A percentile compares a stretch with the other conserved stretches of the same genome.
phyloP scores from a whole-genome alignment of 495 filamentous ascomycete genomes.

The Aspergillus avenaceus region DNA sequence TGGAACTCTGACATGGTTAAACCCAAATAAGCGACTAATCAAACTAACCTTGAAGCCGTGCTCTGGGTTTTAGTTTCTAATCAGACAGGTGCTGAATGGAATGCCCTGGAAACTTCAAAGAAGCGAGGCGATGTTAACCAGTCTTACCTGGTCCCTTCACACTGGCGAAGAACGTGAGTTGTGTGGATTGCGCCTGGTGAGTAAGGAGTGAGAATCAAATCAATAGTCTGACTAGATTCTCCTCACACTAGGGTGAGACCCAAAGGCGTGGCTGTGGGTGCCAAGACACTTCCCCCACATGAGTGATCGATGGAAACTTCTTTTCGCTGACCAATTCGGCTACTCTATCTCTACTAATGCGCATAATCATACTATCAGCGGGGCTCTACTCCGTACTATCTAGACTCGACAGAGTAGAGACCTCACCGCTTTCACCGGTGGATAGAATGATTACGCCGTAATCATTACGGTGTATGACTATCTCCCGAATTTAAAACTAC shows the following conservation, averaged over 20 bases:
- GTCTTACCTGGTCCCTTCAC: not conserved
- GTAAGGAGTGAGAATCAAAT: not conserved
- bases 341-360: not conserved
- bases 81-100: not conserved
- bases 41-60: not conserved
- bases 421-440: not conserved
- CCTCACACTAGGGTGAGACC: not conserved
- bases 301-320: not conserved
- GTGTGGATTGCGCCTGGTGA: not conserved
- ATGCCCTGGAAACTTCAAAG: not conserved
- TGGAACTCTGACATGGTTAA: constrained; percentile 32
- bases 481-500: no score
- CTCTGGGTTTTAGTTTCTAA: no score
- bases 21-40: not conserved
- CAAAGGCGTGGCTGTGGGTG: not conserved
- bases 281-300: not conserved
- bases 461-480: no score
- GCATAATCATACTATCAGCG: not conserved
- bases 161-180: not conserved
- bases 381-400: not conserved
- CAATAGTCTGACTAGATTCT: not conserved
- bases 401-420: not conserved
- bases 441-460: not conserved
- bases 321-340: not conserved
- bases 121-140: not conserved